Evolutionary conservation across 2,329 filamentous ascomycete genomes (phyloP).

Genomic region (Penicillium griseofulvum): DNA sequence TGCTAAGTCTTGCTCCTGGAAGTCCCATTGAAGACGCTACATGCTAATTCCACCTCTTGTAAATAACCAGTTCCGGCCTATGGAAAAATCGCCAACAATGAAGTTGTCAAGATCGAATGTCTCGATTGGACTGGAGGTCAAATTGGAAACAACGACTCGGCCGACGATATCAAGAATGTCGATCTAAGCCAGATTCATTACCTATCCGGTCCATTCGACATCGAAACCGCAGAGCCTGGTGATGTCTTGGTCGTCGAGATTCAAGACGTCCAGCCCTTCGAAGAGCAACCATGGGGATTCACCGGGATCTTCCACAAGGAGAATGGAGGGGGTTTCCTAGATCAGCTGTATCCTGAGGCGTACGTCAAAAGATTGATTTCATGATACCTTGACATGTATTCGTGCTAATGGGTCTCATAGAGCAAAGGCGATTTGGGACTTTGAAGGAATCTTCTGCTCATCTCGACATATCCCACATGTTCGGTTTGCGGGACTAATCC

Average conservation of each 20-base stretch:
- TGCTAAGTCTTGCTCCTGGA: conserved; percentile 16
- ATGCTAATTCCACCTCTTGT: background rate
- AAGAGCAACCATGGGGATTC: conserved; percentile 86
- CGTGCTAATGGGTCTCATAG: conserved; percentile 22
- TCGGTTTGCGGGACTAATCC: conserved; percentile 83
- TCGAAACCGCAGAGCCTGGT: conserved; percentile 79
- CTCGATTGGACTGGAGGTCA: conserved; percentile 77
- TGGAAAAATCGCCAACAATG: conserved; percentile 72
- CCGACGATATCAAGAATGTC: conserved; percentile 82
- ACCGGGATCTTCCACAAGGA: conserved; percentile 75
- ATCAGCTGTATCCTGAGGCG: conserved; percentile 82
- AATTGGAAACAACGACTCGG: conserved; percentile 82
- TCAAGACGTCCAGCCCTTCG: conserved; percentile 85
- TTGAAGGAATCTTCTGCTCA: conserved; percentile 75
- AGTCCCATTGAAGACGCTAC: background rate
- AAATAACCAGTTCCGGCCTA: conserved; percentile 64
- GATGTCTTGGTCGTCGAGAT: conserved; percentile 86
- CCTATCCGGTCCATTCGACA: conserved; percentile 82
- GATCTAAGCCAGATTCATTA: conserved; percentile 85
- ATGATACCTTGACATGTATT: fast-evolving
- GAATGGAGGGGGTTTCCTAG: conserved; percentile 86
- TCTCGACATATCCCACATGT: conserved; percentile 85
- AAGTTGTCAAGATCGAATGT: conserved; percentile 92
- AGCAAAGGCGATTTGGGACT: conserved; percentile 73
- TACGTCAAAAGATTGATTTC: conserved; percentile 42